phyloP scores from a whole-genome alignment of 495 filamentous ascomycete genomes.

The Hypoxylon intermedium region DNA sequence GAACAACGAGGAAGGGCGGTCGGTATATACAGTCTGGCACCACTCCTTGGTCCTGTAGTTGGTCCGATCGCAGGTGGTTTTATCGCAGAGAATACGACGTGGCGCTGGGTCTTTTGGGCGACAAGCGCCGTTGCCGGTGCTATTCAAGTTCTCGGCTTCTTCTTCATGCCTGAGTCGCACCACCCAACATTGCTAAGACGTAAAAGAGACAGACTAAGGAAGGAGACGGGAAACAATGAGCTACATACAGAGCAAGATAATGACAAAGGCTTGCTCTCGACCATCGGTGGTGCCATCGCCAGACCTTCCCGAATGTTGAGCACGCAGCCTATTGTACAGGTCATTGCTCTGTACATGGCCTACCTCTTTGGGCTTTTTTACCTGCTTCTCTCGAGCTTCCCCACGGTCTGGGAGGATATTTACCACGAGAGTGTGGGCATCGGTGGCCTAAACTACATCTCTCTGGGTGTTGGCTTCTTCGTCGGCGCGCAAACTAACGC shows the following conservation, averaged over 20 bases:
- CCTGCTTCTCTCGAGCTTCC: slow-evolving; percentile 54
- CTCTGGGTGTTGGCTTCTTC: slow-evolving; percentile 52
- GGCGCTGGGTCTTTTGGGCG: slow-evolving; percentile 71
- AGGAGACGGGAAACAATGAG: slow-evolving; percentile 64
- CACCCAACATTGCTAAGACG: slow-evolving; percentile 62
- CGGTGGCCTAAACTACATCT: slow-evolving; percentile 58
- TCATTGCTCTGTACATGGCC: slow-evolving; percentile 39
- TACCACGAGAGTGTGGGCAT: slow-evolving; percentile 52
- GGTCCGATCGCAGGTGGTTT: slow-evolving; percentile 57
- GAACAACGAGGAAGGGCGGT: slow-evolving; percentile 36
- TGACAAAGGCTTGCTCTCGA: slow-evolving; percentile 48
- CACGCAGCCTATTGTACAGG: slow-evolving; percentile 65
- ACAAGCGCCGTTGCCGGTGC: slow-evolving; percentile 64
- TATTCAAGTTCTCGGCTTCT: slow-evolving; percentile 66
- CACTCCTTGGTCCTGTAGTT: slow-evolving; percentile 50
- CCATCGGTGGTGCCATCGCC: slow-evolving; percentile 51
- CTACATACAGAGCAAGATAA: slow-evolving; percentile 67
- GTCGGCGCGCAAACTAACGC: slow-evolving; percentile 17
- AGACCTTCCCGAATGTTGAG: slow-evolving; percentile 60
- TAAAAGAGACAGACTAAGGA: slow-evolving; percentile 62
- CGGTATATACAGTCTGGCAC: slow-evolving; percentile 30
- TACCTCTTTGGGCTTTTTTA: slow-evolving; percentile 47
- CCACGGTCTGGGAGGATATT: slow-evolving; percentile 57
- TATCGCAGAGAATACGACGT: slow-evolving; percentile 50
- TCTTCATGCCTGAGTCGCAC: slow-evolving; percentile 73